A percentile compares a stretch with the other conserved stretches of the same genome.
Evolutionary conservation across 2,329 filamentous ascomycete species (phyloP).

Genomic region (Allantophomopsis cytisporea): DNA sequence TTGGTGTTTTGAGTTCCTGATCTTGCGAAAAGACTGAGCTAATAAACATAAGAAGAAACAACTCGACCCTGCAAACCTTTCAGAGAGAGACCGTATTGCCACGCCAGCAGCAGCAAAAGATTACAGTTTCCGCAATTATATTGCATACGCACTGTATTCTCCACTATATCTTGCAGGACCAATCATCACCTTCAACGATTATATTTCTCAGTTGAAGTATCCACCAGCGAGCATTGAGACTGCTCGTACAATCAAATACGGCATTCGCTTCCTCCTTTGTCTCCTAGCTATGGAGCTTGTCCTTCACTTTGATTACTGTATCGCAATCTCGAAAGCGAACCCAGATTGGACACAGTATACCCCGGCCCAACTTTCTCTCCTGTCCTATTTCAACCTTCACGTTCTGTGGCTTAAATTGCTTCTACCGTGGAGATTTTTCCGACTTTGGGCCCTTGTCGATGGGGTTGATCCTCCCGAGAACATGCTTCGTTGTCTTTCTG

Average conservation of each 20-base stretch:
- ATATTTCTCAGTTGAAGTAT: constrained; percentile 74
- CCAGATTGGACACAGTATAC: constrained; percentile 77
- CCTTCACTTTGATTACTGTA: constrained; percentile 84
- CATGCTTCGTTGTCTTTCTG: constrained; percentile 90
- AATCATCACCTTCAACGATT: constrained; percentile 97
- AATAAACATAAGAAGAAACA: constrained; percentile 89
- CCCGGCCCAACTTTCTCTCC: constrained; percentile 73
- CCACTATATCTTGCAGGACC: constrained; percentile 88
- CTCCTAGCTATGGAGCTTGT: constrained; percentile 84
- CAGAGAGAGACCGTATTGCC: constrained; percentile 74
- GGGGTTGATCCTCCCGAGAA: constrained; percentile 94
- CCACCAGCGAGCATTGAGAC: constrained; percentile 55
- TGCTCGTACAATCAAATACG: constrained; percentile 66
- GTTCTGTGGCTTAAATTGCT: constrained; percentile 97
- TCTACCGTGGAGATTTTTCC: constrained; percentile 95
- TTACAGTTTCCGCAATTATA: constrained; percentile 73
- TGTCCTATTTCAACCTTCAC: constrained; percentile 92
- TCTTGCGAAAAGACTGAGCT: constrained; percentile 24
- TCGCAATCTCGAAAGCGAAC: constrained; percentile 73
- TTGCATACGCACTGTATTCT: constrained; percentile 82
- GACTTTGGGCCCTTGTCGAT: constrained; percentile 86
- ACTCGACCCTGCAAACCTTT: constrained; percentile 74
- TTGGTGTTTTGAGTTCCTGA: background rate
- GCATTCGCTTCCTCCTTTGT: constrained; percentile 64
- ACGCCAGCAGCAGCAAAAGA: constrained; percentile 59